Conservation (phyloP, 345 rosid species). For the Brassica cretica region DNA sequence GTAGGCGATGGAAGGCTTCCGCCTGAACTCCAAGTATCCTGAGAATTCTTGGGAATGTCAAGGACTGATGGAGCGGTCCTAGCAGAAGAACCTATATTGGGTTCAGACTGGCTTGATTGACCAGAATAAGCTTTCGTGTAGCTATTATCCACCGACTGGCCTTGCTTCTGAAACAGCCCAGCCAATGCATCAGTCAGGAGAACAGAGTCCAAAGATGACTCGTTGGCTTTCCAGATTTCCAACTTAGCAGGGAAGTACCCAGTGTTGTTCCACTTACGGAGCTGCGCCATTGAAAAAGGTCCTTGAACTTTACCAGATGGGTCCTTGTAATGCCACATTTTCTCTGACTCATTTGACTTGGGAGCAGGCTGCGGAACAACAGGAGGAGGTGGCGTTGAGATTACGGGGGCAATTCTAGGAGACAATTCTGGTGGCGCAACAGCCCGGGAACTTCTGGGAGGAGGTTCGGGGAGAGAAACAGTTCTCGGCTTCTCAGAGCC, state of each 20-base stretch:
- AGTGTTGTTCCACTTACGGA: slow-evolving; percentile 90
- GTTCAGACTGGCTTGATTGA: slow-evolving; percentile 36
- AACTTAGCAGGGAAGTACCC: slow-evolving; percentile 89
- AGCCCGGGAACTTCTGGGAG: slow-evolving; percentile 44
- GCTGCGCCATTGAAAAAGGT: slow-evolving; percentile 90
- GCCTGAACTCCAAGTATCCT: slow-evolving; percentile 60
- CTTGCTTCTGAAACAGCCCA: slow-evolving; percentile 63
- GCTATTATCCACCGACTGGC: slow-evolving; percentile 43
- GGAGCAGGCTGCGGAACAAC: slow-evolving; percentile 45
- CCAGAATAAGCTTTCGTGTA: slow-evolving; percentile 40
- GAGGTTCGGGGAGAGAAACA: slow-evolving; percentile 46
- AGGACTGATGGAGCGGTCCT: slow-evolving; percentile 47
- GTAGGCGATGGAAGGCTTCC: slow-evolving; percentile 92
- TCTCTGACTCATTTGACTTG: slow-evolving; percentile 73
- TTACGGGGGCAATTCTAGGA: slow-evolving; percentile 49
- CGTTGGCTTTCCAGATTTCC: slow-evolving; percentile 75
- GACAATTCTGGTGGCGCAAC: slow-evolving; percentile 46
- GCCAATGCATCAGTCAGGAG: slow-evolving; percentile 73
- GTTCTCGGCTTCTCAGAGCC: slow-evolving; percentile 62
- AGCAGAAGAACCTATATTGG: slow-evolving; percentile 39
- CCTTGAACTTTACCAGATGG: slow-evolving; percentile 97
- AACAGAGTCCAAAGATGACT: slow-evolving; percentile 67
- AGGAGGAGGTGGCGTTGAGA: slow-evolving; percentile 43
- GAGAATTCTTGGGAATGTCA: slow-evolving; percentile 56
- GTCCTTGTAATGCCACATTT: slow-evolving; percentile 91